Evolutionary conservation across 2,329 filamentous ascomycete species (phyloP).

Genomic region (Hypoxylon sp.): DNA sequence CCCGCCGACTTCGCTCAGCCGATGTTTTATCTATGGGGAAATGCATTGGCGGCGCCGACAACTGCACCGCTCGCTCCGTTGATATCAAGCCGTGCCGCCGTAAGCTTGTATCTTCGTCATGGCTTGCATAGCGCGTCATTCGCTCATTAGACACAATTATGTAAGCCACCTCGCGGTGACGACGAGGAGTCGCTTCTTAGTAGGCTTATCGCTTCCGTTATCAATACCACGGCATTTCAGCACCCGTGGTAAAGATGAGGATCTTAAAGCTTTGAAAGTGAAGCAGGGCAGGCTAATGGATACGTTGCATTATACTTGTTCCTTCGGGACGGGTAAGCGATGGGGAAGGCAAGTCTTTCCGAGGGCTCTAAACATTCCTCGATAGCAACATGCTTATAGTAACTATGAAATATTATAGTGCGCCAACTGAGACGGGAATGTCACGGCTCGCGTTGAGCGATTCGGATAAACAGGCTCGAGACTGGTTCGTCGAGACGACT

Average conservation of each 20-base stretch:
- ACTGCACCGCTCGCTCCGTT: background rate
- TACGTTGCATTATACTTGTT: slow-evolving; percentile 75
- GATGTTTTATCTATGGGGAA: background rate
- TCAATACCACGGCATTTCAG: slow-evolving; percentile 24
- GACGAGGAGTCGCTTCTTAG: background rate
- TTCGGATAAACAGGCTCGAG: slow-evolving; percentile 77
- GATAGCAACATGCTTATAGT: slow-evolving; percentile 22
- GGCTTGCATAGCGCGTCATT: slow-evolving; percentile 20
- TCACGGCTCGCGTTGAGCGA: slow-evolving; percentile 79
- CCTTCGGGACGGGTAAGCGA: slow-evolving; percentile 75
- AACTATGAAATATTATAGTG: slow-evolving; percentile 53
- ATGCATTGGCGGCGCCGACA: background rate
- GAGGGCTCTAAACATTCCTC: background rate
- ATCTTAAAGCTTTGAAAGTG: slow-evolving; percentile 62
- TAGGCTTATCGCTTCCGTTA: slow-evolving; percentile 5
- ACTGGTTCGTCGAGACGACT: slow-evolving; percentile 80
- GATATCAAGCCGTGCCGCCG: background rate
- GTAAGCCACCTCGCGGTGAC: slow-evolving; percentile 8
- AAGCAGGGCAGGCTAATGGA: slow-evolving; percentile 72
- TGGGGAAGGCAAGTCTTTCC: slow-evolving; percentile 72
- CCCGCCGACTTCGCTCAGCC: slow-evolving; percentile 13
- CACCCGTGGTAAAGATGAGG: slow-evolving; percentile 14
- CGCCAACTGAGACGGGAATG: slow-evolving; percentile 80
- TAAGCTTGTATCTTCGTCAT: slow-evolving; percentile 7
- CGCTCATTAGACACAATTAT: background rate